Percentiles rank a stretch among this genome's conserved stretches.
Evolutionary conservation across 495 filamentous ascomycete genomes (phyloP).

Genomic region (Filosporella fistucella): DNA sequence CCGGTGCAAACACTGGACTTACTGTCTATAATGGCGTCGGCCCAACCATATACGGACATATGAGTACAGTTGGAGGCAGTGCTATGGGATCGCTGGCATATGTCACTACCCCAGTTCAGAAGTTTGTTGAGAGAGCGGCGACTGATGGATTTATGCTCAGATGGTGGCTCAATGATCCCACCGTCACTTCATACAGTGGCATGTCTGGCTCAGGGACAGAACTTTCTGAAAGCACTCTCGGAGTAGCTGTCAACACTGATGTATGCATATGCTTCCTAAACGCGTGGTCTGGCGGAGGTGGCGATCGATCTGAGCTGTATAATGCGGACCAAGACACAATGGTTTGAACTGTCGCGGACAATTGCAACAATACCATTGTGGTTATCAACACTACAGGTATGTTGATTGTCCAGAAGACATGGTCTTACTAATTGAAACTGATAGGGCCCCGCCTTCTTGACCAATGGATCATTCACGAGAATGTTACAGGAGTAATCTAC

Average conservation of each 20-base stretch:
- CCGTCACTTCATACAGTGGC: background rate
- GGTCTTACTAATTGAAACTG: too few species aligned
- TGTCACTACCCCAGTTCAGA: background rate
- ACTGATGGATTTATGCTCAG: background rate
- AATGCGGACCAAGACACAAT: conserved; percentile 1
- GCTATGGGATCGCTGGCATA: conserved; percentile 58
- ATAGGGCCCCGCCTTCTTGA: background rate
- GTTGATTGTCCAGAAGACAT: too few species aligned
- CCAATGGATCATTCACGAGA: conserved; percentile 3
- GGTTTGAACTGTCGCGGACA: conserved; percentile 1
- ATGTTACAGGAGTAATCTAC: conserved; percentile 54
- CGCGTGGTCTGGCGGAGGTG: conserved; percentile 5
- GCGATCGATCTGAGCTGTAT: conserved; percentile 3
- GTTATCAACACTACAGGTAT: background rate
- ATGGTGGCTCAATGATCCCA: background rate
- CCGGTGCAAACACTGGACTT: background rate
- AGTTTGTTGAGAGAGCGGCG: background rate
- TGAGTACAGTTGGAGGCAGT: conserved; percentile 53
- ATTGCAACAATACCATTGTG: conserved; percentile 11
- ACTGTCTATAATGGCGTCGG: conserved; percentile 37
- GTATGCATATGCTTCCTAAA: conserved; percentile 2
- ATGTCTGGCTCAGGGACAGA: background rate
- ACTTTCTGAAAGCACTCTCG: background rate
- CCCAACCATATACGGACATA: conserved; percentile 48
- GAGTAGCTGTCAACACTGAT: background rate